These are phyloP conservation scores for Saccharomycopsis fodiens DNA, from an alignment of 805 yeast species.

Conservation along the genomic window DNA sequence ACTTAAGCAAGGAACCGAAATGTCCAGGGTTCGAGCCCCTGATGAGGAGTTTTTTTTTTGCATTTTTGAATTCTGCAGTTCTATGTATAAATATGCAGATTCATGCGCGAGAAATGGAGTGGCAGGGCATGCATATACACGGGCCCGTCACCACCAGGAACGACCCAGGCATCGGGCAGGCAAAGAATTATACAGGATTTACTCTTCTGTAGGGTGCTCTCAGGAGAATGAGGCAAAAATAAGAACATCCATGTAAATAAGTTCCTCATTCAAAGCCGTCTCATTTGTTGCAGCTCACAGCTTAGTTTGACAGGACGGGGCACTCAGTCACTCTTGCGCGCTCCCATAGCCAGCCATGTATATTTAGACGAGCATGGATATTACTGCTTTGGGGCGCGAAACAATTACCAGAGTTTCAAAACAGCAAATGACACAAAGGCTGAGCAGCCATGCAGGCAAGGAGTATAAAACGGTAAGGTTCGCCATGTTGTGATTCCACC, in stretches of 20 bases:
- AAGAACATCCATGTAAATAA: not conserved
- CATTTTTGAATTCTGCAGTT: not conserved
- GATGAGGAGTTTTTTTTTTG: conserved; percentile 23
- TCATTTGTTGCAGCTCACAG: not conserved
- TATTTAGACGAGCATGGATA: not conserved
- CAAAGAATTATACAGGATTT: not conserved
- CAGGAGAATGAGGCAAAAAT: not conserved
- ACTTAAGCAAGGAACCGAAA: conserved; percentile 30
- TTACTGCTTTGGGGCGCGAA: not conserved
- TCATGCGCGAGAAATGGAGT: not conserved
- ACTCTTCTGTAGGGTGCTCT: not conserved
- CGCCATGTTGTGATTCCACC: not conserved
- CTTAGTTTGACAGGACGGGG: not conserved
- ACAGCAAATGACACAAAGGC: no score
- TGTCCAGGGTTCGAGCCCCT: conserved; percentile 46
- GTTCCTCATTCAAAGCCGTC: not conserved
- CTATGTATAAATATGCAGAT: not conserved
- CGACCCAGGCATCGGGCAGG: no score
- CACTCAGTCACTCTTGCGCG: no score
- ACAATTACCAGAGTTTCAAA: not conserved
- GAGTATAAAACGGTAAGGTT: not conserved
- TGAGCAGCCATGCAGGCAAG: no score
- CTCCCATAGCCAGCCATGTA: not conserved
- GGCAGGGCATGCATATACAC: conserved; percentile 2
- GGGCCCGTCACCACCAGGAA: no score